phyloP scores from a whole-genome alignment of 2,329 filamentous ascomycete genomes.

The Xylaria sp. region DNA sequence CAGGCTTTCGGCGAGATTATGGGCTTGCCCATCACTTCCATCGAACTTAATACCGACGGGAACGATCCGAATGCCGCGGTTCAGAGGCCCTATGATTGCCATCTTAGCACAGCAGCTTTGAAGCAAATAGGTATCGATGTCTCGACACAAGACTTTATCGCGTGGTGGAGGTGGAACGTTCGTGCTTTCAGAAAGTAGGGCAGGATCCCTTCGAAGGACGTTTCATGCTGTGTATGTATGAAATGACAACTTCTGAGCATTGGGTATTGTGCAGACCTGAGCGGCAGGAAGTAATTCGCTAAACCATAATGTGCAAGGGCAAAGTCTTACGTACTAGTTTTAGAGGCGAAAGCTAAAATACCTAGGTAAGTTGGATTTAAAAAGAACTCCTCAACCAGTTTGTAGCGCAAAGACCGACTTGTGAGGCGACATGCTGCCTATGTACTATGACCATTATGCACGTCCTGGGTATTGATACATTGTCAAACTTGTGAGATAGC shows the following conservation, averaged over 20 bases:
- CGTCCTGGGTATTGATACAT: too few relatives aligned
- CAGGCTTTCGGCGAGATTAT: conserved; percentile 81
- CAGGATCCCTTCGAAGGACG: neutral
- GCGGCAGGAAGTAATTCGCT: too few relatives aligned
- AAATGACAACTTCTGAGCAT: too few relatives aligned
- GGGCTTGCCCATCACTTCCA: conserved; percentile 73
- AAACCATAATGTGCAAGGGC: too few relatives aligned
- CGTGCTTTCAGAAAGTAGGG: conserved; percentile 66
- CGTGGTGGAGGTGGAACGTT: conserved; percentile 80
- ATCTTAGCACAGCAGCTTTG: conserved; percentile 80
- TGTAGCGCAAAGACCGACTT: too few relatives aligned
- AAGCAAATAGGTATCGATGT: conserved; percentile 79
- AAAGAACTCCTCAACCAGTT: too few relatives aligned
- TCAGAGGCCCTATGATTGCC: conserved; percentile 86
- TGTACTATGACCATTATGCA: neutral
- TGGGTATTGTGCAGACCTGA: too few relatives aligned
- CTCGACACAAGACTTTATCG: conserved; percentile 76
- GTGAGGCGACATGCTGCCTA: neutral
- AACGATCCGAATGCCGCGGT: conserved; percentile 77
- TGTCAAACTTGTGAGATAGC: too few relatives aligned
- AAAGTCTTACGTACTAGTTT: too few relatives aligned
- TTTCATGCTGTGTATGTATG: too few relatives aligned
- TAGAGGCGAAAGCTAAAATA: too few relatives aligned
- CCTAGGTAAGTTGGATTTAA: too few relatives aligned
- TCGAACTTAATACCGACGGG: conserved; percentile 75